These are phyloP conservation scores for Rhynchospora breviuscula DNA, from an alignment of 176 grass and related monocot genomes.

Conservation along the genomic window DNA sequence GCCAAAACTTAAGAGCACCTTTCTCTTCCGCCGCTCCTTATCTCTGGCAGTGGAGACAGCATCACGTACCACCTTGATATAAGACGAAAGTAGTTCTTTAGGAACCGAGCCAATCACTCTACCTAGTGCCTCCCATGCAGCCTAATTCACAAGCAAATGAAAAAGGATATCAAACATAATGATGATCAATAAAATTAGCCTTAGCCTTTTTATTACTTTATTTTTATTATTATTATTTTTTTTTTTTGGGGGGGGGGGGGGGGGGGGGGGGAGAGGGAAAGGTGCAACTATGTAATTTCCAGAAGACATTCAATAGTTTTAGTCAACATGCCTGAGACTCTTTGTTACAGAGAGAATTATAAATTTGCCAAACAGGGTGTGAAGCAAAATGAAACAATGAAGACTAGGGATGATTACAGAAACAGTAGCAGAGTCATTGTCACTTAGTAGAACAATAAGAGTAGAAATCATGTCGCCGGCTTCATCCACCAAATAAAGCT, in stretches of 20 bases:
- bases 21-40: slow-evolving; percentile 90
- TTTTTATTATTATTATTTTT: too few species aligned
- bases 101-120: slow-evolving; percentile 79
- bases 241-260: too few species aligned
- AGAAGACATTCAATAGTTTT: background rate
- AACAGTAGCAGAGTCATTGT: slow-evolving; percentile 81
- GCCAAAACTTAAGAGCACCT: slow-evolving; percentile 36
- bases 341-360: background rate
- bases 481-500: slow-evolving; percentile 89
- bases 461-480: slow-evolving; percentile 73
- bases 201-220: too few species aligned
- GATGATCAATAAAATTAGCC: slow-evolving; percentile 4
- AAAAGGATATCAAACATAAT: background rate
- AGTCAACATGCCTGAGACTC: background rate
- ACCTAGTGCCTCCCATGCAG: slow-evolving; percentile 87
- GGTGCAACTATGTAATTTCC: background rate
- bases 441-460: slow-evolving; percentile 76
- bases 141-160: slow-evolving; percentile 36
- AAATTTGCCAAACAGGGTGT: background rate
- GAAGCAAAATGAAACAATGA: slow-evolving; percentile 13
- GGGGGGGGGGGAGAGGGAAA: too few species aligned
- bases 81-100: slow-evolving; percentile 77
- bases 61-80: slow-evolving; percentile 94
- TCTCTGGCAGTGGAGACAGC: slow-evolving; percentile 93
- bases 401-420: slow-evolving; percentile 42